Conservation (phyloP, 2,329 filamentous ascomycete species). For the Rasamsonia emersonii region DNA sequence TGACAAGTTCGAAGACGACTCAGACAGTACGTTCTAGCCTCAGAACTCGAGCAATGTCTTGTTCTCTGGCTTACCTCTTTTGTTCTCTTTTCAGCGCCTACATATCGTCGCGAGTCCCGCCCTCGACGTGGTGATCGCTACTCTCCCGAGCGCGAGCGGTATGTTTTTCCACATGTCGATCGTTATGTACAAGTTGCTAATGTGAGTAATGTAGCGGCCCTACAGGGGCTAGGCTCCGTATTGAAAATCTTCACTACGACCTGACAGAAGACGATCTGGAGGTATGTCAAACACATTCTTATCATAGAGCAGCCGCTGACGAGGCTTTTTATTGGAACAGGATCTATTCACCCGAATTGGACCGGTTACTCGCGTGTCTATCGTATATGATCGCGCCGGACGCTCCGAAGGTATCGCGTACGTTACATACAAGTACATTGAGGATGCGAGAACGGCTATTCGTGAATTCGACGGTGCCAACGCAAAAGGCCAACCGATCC, state of each 20-base stretch:
- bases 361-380: slow-evolving; percentile 56
- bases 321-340: slow-evolving; percentile 39
- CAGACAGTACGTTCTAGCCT: slow-evolving; percentile 36
- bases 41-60: slow-evolving; percentile 6
- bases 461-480: slow-evolving; percentile 82
- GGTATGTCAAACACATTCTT: slow-evolving; percentile 39
- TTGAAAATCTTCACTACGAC: slow-evolving; percentile 90
- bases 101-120: slow-evolving; percentile 36
- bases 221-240: slow-evolving; percentile 62
- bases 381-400: slow-evolving; percentile 79
- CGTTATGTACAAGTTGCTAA: slow-evolving; percentile 9
- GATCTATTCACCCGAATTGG: slow-evolving; percentile 75
- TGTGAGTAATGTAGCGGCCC: slow-evolving; percentile 36
- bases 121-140: slow-evolving; percentile 24
- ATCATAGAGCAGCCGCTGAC: background rate
- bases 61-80: slow-evolving; percentile 13
- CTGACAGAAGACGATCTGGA: slow-evolving; percentile 75
- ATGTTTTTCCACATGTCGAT: slow-evolving; percentile 13
- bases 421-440: slow-evolving; percentile 64
- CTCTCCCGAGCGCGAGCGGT: slow-evolving; percentile 28
- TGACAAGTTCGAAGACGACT: slow-evolving; percentile 73
- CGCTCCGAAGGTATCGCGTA: slow-evolving; percentile 79
- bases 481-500: slow-evolving; percentile 80
- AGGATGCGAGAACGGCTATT: slow-evolving; percentile 67
- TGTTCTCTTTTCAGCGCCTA: slow-evolving; percentile 28